Percentiles rank a stretch among this genome's conserved stretches.
Evolutionary conservation across 768 basidiomycete genomes (phyloP).

Genomic region (Leccinum variicolor): DNA sequence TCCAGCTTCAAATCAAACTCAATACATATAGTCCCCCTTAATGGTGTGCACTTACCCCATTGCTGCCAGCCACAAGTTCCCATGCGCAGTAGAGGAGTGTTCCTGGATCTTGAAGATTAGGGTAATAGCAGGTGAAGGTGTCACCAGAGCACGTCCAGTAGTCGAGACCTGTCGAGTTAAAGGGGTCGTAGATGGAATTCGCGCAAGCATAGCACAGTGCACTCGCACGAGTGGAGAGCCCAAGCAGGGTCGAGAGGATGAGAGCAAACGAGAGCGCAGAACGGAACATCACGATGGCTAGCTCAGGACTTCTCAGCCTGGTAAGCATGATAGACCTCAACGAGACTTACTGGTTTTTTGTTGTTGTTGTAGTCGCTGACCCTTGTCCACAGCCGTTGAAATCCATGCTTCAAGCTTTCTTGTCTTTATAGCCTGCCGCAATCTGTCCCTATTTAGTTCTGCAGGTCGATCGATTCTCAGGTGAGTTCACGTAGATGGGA

Average conservation of each 20-base stretch:
- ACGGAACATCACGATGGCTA: not conserved
- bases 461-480: not conserved
- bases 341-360: not conserved
- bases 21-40: not conserved
- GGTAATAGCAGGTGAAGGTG: conserved; percentile 10
- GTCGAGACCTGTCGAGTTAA: conserved; percentile 1
- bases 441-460: not conserved
- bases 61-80: not conserved
- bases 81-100: conserved; percentile 6
- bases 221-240: not conserved
- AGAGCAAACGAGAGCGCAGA: not conserved
- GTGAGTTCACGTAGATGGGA: not conserved
- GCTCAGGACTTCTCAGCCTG: too few relatives aligned
- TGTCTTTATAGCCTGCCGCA: not conserved
- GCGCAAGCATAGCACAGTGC: conserved; percentile 1
- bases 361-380: not conserved
- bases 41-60: not conserved
- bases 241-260: conserved; percentile 1
- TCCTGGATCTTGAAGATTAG: conserved; percentile 1
- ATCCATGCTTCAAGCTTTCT: not conserved
- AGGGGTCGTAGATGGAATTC: not conserved
- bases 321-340: not conserved
- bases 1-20: not conserved
- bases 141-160: conserved; percentile 10
- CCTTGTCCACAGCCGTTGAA: not conserved